Conservation (phyloP, 192 early-diverging fungal species). For the Dissophora ornata region DNA sequence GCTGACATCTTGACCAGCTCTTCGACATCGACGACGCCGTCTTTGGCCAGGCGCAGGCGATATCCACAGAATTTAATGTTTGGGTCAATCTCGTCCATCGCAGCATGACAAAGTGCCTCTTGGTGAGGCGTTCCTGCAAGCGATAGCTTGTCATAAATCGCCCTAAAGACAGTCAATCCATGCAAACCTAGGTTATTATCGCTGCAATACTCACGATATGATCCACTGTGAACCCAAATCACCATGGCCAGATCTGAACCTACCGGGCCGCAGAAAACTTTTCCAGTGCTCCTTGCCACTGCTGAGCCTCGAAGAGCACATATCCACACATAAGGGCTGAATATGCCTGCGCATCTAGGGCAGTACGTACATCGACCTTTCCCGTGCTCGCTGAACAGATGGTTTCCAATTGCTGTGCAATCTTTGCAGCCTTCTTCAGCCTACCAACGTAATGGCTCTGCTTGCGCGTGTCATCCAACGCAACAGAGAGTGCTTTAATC, state of each 20-base stretch:
- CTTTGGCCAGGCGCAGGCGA: conserved; percentile 63
- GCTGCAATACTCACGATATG: too few relatives aligned
- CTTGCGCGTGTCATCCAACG: conserved; percentile 72
- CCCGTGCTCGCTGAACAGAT: conserved; percentile 56
- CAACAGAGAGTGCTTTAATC: conserved; percentile 67
- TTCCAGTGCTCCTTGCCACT: conserved; percentile 74
- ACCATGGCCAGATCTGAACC: not conserved
- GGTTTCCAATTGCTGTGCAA: conserved; percentile 57
- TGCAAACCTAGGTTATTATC: too few relatives aligned
- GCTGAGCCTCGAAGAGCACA: conserved; percentile 73
- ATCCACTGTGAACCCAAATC: too few relatives aligned
- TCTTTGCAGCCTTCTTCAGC: conserved; percentile 71
- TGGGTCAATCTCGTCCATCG: conserved; percentile 82
- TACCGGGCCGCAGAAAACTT: conserved; percentile 73
- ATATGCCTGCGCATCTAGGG: conserved; percentile 77
- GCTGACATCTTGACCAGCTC: conserved; percentile 59
- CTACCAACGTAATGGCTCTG: conserved; percentile 71
- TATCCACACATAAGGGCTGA: conserved; percentile 73
- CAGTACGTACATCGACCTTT: conserved; percentile 62
- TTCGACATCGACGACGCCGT: conserved; percentile 54
- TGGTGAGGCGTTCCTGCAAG: conserved; percentile 66
- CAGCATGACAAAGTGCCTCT: conserved; percentile 70
- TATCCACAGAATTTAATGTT: conserved; percentile 86
- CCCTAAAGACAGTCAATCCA: conserved; percentile 36
- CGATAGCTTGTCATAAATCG: conserved; percentile 75